phyloP scores from a whole-genome alignment of 129 eudicot species.

The Flaveria sonorensis region DNA sequence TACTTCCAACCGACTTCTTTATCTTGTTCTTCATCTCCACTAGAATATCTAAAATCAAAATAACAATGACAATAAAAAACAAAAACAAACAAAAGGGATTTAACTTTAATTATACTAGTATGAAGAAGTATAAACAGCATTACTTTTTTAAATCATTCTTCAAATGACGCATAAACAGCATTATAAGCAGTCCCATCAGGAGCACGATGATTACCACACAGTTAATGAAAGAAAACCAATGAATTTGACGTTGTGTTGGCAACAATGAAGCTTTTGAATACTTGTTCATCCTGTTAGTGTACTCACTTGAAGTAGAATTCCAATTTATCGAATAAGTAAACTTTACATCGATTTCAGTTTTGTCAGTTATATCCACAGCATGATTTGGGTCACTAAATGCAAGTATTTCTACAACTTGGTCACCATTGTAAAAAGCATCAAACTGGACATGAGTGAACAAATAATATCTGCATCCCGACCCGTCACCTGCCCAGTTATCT shows the following conservation, averaged over 20 bases:
- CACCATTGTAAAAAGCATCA: constrained; percentile 61
- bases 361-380: constrained; percentile 63
- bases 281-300: constrained; percentile 67
- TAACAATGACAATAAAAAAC: background rate
- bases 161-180: constrained; percentile 66
- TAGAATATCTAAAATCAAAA: constrained; percentile 50
- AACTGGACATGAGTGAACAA: constrained; percentile 72
- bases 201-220: constrained; percentile 61
- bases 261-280: constrained; percentile 57
- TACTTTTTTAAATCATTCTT: constrained; percentile 82
- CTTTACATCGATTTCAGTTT: constrained; percentile 44
- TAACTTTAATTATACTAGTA: background rate
- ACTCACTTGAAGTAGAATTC: constrained; percentile 58
- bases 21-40: constrained; percentile 89
- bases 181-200: constrained; percentile 54
- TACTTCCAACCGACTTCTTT: constrained; percentile 89
- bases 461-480: constrained; percentile 45
- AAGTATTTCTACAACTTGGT: constrained; percentile 69
- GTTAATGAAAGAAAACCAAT: constrained; percentile 83
- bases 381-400: constrained; percentile 87
- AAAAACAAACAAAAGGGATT: constrained; percentile 1
- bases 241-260: constrained; percentile 55
- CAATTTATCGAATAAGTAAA: constrained; percentile 76
- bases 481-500: constrained; percentile 39
- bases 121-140: constrained; percentile 16